A percentile compares a stretch with the other conserved stretches of the same genome.
These are phyloP conservation scores for Corniculantispora saksenae DNA, from an alignment of 2,329 filamentous ascomycete genomes.

Conservation along the genomic window DNA sequence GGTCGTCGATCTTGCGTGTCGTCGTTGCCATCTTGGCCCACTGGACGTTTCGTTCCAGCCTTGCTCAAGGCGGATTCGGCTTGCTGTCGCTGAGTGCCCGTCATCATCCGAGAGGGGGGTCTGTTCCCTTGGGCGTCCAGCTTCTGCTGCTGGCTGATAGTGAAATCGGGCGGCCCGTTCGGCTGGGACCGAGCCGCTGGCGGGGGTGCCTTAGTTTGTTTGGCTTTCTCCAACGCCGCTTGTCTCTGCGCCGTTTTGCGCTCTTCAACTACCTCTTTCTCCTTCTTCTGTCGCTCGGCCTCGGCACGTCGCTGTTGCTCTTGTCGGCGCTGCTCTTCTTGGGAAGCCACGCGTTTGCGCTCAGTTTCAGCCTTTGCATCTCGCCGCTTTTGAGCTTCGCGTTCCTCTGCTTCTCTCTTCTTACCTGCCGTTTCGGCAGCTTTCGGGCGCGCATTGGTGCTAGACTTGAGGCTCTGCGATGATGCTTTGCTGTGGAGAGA, in stretches of 20 bases:
- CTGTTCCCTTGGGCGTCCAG: constrained; percentile 39
- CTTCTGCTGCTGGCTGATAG: constrained; percentile 30
- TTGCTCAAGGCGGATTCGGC: constrained; percentile 49
- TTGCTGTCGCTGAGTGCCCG: constrained; percentile 50
- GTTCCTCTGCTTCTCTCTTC: constrained; percentile 84
- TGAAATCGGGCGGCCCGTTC: constrained; percentile 51
- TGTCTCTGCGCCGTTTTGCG: constrained; percentile 68
- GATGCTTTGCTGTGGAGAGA: constrained; percentile 62
- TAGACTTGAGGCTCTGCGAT: constrained; percentile 61
- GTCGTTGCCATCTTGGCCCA: constrained; percentile 60
- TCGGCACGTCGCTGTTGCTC: constrained; percentile 63
- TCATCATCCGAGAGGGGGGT: constrained; percentile 60
- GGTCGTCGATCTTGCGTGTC: constrained; percentile 52
- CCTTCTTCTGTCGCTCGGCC: constrained; percentile 60
- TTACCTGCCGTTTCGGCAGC: constrained; percentile 74
- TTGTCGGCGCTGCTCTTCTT: constrained; percentile 65
- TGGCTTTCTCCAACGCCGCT: constrained; percentile 63
- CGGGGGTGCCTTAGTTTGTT: constrained; percentile 63
- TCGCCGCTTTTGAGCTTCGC: constrained; percentile 74
- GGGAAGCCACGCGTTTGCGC: constrained; percentile 67
- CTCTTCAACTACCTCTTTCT: constrained; percentile 62
- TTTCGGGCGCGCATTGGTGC: constrained; percentile 66
- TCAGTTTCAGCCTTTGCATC: constrained; percentile 82
- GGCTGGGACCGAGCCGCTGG: constrained; percentile 58
- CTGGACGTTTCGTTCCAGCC: constrained; percentile 60